Percentiles rank a stretch among this genome's conserved stretches.
Evolutionary conservation across 139 green algal genomes (phyloP).

Genomic region (Desmodesmus armatus): DNA sequence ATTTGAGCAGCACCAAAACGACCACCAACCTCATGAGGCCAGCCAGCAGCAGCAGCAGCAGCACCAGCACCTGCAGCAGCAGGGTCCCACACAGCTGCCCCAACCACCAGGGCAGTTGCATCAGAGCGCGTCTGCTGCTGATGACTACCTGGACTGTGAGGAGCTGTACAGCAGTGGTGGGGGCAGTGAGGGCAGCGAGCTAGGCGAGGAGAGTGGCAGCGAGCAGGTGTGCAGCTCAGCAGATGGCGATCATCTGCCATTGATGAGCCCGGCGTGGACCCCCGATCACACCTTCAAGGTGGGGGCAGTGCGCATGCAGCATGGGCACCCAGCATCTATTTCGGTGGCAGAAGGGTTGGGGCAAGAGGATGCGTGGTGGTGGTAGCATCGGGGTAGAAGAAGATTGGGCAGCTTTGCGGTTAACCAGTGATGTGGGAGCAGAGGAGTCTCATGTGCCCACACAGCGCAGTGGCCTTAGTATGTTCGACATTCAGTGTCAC

Average conservation of each 20-base stretch:
- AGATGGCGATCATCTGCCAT: constrained; percentile 9
- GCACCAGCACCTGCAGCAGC: constrained; percentile 18
- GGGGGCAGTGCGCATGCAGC: too few species aligned
- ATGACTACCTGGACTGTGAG: neutral
- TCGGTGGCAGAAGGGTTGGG: too few species aligned
- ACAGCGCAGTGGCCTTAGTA: too few species aligned
- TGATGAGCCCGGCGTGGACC: constrained; percentile 21
- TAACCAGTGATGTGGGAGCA: too few species aligned
- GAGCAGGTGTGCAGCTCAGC: neutral
- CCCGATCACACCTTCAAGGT: constrained; percentile 42
- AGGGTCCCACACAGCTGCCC: neutral
- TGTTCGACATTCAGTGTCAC: too few species aligned
- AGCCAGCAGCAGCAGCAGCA: constrained; percentile 38
- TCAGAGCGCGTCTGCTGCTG: neutral
- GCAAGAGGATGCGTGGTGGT: too few species aligned
- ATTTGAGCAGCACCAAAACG: too few species aligned
- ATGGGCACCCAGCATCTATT: too few species aligned
- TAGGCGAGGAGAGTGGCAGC: neutral
- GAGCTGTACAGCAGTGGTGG: neutral
- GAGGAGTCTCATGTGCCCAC: too few species aligned
- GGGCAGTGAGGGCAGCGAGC: neutral
- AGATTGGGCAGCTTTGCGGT: too few species aligned
- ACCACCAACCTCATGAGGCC: too few species aligned
- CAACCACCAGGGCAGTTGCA: neutral
- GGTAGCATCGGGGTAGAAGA: too few species aligned